phyloP scores from a whole-genome alignment of 108 stramenopile genomes.

The Conticribra weissflogii region DNA sequence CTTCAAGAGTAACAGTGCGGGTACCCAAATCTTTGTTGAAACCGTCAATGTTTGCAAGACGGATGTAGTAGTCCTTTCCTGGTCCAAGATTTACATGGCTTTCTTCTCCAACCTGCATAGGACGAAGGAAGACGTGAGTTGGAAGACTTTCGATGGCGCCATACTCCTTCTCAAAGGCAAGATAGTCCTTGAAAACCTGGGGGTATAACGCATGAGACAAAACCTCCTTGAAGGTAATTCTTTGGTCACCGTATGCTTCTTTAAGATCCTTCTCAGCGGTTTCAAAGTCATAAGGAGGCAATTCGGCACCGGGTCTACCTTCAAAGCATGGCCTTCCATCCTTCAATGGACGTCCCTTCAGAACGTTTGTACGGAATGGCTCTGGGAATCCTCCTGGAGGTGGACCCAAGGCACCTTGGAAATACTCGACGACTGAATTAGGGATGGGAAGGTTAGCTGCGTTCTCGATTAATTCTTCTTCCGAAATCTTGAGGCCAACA shows the following conservation, averaged over 20 bases:
- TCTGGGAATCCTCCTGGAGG: constrained; percentile 87
- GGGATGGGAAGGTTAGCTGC: constrained; percentile 77
- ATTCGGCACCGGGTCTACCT: constrained; percentile 82
- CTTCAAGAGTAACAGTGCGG: constrained; percentile 65
- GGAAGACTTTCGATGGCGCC: constrained; percentile 62
- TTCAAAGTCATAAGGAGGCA: constrained; percentile 70
- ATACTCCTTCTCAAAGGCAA: constrained; percentile 43
- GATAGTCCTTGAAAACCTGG: constrained; percentile 65
- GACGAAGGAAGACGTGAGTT: constrained; percentile 67
- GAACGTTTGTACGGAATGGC: constrained; percentile 67
- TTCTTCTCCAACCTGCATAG: constrained; percentile 72
- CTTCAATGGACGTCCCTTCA: constrained; percentile 62
- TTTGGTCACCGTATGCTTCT: constrained; percentile 52
- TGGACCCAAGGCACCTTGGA: constrained; percentile 73
- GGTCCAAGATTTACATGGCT: constrained; percentile 45
- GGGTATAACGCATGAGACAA: constrained; percentile 80
- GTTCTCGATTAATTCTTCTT: constrained; percentile 57
- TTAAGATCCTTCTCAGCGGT: constrained; percentile 51
- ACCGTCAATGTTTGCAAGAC: constrained; percentile 40
- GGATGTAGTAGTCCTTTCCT: constrained; percentile 60
- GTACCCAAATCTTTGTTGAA: constrained; percentile 44
- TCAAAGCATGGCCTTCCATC: constrained; percentile 64
- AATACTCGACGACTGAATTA: constrained; percentile 82
- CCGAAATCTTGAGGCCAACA: constrained; percentile 65
- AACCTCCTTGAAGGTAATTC: constrained; percentile 63